Evolutionary conservation across 2,329 filamentous ascomycete species (phyloP), one percentile per base, ranked within the genome.

Genomic region (Tolypocladium endophyticum): DNA sequence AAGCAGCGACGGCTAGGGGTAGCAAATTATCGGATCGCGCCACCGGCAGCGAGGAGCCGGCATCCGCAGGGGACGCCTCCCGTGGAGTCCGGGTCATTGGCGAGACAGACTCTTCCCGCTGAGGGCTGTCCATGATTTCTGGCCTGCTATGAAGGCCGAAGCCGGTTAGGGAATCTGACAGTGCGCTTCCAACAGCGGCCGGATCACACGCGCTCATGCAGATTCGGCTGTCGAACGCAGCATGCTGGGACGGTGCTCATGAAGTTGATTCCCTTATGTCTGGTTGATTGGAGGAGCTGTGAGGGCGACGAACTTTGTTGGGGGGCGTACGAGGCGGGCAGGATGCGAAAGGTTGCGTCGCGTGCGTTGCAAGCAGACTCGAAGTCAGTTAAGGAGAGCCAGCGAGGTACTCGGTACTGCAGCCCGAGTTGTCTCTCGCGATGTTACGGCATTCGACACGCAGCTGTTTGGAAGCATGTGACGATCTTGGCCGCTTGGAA

Each of bases 61-160:
- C 43, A 38, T 59, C 59, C 2, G 59, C 57, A 11, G 62, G 58
- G 23, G 62, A 61, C 47, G 62, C 23, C 16, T 61, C 43, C 23
- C 56, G 56, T 23, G 64, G 64, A 33, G 61, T 61, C 18, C 58
- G 62, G 33, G 55, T 61, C 58, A 61, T 55, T 43, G 65, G 61
- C 56, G 66, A 64, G 50, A 64, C 63, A 7, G 65, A 63, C 25
- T 61, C 61, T 30, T 64, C 63, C 43, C 38, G 58, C 18, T n/a
- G 54, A 28, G 60, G 56, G 25, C 53, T 20, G 35, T 52, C 56
- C 64, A 65, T 65, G 56, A 20, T 36, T 4, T n/a, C 16, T 45
- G 8, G 41, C 25, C 28, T 47, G 30, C 11, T 39, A 35, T 23
- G 20, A 56, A 36, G 23, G 4, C 41, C 36, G 54, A 38, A 41